phyloP scores from a whole-genome alignment of 1,284 basidiomycete genomes.

The Porodaedalea pini region DNA sequence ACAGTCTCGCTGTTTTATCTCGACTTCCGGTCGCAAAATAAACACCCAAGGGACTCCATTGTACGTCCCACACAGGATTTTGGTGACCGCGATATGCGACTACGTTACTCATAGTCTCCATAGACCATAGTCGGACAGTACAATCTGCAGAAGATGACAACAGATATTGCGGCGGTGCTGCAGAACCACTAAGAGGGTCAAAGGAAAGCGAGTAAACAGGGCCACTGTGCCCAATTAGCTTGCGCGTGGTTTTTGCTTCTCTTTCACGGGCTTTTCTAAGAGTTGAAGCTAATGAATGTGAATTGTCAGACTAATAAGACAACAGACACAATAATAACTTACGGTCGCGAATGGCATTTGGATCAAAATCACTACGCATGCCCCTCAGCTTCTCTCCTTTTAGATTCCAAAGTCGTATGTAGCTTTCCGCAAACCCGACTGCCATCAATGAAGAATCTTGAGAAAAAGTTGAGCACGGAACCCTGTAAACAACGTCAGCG shows the following conservation, averaged over 20 bases:
- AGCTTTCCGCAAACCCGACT: conserved; percentile 94
- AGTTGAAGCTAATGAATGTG: conserved; percentile 45
- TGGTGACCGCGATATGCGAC: conserved; percentile 95
- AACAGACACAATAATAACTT: conserved; percentile 26
- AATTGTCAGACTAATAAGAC: background rate
- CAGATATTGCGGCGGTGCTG: conserved; percentile 81
- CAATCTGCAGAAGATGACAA: conserved; percentile 94
- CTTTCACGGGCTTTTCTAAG: conserved; percentile 71
- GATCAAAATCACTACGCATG: conserved; percentile 70
- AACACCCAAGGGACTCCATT: conserved; percentile 97
- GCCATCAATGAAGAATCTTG: conserved; percentile 93
- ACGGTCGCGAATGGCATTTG: conserved; percentile 70
- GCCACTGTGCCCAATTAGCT: conserved; percentile 94
- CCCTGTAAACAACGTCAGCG: conserved; percentile 41
- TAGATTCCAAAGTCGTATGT: conserved; percentile 91
- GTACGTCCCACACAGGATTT: conserved; percentile 97
- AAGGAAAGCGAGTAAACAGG: conserved; percentile 95
- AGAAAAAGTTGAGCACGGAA: conserved; percentile 88
- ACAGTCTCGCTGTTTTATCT: conserved; percentile 92
- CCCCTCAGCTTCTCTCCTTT: conserved; percentile 88
- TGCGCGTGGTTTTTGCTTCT: conserved; percentile 79
- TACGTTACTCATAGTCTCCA: conserved; percentile 92
- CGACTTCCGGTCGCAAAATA: conserved; percentile 96
- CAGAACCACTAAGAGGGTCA: conserved; percentile 87
- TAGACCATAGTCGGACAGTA: conserved; percentile 89